Conservation (phyloP, 768 basidiomycete genomes). For the Tephrocybe sp. region DNA sequence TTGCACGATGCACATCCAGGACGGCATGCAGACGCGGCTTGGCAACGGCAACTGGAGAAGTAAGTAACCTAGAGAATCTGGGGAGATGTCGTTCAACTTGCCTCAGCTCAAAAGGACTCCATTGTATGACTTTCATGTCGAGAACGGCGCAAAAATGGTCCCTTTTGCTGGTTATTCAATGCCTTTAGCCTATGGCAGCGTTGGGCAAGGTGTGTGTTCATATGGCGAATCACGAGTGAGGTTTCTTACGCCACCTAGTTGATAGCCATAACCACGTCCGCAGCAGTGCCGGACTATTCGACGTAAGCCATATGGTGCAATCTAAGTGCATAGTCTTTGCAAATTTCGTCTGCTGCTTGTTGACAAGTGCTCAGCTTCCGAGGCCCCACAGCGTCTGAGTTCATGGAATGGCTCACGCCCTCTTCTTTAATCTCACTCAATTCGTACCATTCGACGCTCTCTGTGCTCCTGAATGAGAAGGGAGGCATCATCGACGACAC, state of each 20-base stretch:
- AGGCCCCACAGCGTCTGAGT: constrained; percentile 73
- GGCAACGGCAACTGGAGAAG: constrained; percentile 14
- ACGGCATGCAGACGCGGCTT: constrained; percentile 7
- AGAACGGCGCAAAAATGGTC: constrained; percentile 90
- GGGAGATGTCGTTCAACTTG: neutral
- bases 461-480: constrained; percentile 81
- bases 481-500: constrained; percentile 98
- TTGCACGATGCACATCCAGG: constrained; percentile 6
- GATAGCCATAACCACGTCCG: constrained; percentile 91
- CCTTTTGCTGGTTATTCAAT: constrained; percentile 95
- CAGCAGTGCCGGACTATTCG: constrained; percentile 82
- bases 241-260: constrained; percentile 43
- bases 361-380: constrained; percentile 59
- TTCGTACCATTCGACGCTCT: constrained; percentile 80
- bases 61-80: constrained; percentile 5
- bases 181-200: constrained; percentile 84
- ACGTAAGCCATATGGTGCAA: constrained; percentile 99
- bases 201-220: constrained; percentile 67
- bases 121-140: constrained; percentile 86
- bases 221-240: constrained; percentile 4
- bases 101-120: constrained; percentile 61
- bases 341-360: neutral
- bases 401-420: constrained; percentile 90
- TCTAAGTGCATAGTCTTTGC: constrained; percentile 55
- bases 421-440: constrained; percentile 70